These are phyloP conservation scores for Hericium erinaceus DNA, from an alignment of 768 basidiomycete genomes.

Conservation along the genomic window DNA sequence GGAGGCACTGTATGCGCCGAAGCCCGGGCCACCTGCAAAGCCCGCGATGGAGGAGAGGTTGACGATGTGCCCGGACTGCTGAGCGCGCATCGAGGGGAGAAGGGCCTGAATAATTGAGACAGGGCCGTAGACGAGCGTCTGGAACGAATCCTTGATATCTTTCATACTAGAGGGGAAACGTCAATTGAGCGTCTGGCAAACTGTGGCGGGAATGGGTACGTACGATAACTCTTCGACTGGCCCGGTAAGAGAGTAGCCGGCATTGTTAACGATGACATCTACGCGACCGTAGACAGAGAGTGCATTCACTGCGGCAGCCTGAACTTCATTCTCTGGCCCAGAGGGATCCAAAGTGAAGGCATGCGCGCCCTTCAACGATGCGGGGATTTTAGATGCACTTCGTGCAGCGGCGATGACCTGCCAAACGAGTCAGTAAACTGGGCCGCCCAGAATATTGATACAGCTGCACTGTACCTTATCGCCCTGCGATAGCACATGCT, in stretches of 20 bases:
- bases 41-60: constrained; percentile 19
- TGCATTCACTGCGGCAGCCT: background rate
- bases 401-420: constrained; percentile 5
- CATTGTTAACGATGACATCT: constrained; percentile 7
- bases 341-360: background rate
- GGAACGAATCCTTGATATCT: constrained; percentile 16
- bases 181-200: background rate
- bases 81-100: constrained; percentile 18
- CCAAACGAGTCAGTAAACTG: background rate
- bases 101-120: constrained; percentile 20
- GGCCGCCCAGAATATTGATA: background rate
- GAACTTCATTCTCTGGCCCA: constrained; percentile 1
- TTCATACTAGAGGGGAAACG: background rate
- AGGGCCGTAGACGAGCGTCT: constrained; percentile 20
- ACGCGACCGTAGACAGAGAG: constrained; percentile 7
- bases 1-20: constrained; percentile 19
- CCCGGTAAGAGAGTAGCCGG: background rate
- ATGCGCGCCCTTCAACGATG: background rate
- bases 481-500: background rate
- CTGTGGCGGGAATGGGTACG: background rate
- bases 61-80: constrained; percentile 19
- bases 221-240: constrained; percentile 5
- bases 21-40: constrained; percentile 10
- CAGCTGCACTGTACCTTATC: background rate
- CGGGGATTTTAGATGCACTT: background rate